Percentiles rank a stretch among this genome's conserved stretches.
Conservation (phyloP, 768 basidiomycete species). For the Rhizopogon sp. region DNA sequence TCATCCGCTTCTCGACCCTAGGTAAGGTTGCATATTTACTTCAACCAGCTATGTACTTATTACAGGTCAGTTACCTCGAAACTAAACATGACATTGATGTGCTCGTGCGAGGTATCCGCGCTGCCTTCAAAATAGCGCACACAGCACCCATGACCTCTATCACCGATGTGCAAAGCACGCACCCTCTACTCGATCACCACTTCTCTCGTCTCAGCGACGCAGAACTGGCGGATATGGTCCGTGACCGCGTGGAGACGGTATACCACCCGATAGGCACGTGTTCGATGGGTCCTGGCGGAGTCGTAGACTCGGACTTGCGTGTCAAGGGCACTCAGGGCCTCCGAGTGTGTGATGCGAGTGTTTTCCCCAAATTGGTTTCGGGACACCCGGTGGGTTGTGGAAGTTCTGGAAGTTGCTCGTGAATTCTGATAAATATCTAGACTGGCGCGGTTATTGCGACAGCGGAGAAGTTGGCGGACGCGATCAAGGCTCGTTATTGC, state of each 20-base stretch:
- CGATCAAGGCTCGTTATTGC: conserved; percentile 22
- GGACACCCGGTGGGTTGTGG: conserved; percentile 38
- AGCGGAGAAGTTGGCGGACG: conserved; percentile 31
- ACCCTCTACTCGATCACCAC: conserved; percentile 33
- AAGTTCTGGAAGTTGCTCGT: not conserved
- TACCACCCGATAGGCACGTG: conserved; percentile 41
- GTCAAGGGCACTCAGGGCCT: conserved; percentile 40
- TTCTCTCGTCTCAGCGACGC: conserved; percentile 27
- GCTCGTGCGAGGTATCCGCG: conserved; percentile 36
- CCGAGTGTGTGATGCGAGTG: conserved; percentile 43
- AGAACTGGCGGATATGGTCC: conserved; percentile 30
- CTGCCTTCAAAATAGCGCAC: conserved; percentile 31
- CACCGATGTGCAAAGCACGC: conserved; percentile 25
- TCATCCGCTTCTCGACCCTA: conserved; percentile 39
- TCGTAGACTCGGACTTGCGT: conserved; percentile 33
- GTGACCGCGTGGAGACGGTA: conserved; percentile 32
- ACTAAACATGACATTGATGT: conserved; percentile 34
- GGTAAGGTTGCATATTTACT: conserved; percentile 20
- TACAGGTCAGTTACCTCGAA: conserved; percentile 33
- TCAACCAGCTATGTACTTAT: conserved; percentile 11
- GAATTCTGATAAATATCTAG: conserved; percentile 9
- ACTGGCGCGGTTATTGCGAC: conserved; percentile 26
- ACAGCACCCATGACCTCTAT: conserved; percentile 33
- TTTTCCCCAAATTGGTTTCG: conserved; percentile 38
- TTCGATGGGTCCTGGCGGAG: conserved; percentile 33